phyloP scores from a whole-genome alignment of 108 stramenopile species.

The Cylindrotheca closterium region DNA sequence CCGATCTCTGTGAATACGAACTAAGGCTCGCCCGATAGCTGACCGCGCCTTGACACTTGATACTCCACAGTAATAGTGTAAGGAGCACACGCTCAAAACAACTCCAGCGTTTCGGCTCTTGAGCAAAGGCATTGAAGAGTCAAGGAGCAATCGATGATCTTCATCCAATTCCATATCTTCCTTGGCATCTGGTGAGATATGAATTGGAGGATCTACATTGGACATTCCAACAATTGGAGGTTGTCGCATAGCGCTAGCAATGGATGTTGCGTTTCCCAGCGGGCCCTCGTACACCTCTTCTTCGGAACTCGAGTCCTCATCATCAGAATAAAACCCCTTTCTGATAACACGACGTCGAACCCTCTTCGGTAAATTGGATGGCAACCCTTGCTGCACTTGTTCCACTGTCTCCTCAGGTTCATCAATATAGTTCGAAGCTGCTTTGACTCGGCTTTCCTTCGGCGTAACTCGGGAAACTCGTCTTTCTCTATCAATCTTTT shows the following conservation, averaged over 20 bases:
- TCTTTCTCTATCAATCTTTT: slow-evolving; percentile 76
- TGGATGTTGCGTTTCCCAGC: slow-evolving; percentile 11
- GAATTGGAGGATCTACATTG: slow-evolving; percentile 12
- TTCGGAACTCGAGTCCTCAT: slow-evolving; percentile 91
- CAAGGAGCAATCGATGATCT: slow-evolving; percentile 90
- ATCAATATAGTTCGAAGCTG: background rate
- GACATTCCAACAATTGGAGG: slow-evolving; percentile 25
- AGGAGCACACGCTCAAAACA: slow-evolving; percentile 90
- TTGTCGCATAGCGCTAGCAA: slow-evolving; percentile 29
- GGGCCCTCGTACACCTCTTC: slow-evolving; percentile 63
- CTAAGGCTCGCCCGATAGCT: slow-evolving; percentile 92
- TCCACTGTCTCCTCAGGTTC: no score
- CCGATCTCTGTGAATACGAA: slow-evolving; percentile 90
- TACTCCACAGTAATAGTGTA: slow-evolving; percentile 94
- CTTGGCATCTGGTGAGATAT: slow-evolving; percentile 37
- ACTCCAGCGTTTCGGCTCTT: slow-evolving; percentile 95
- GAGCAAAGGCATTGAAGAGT: slow-evolving; percentile 86
- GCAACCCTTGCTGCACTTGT: no score
- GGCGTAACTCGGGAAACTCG: slow-evolving; percentile 36
- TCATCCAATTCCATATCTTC: slow-evolving; percentile 84
- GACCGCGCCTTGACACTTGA: slow-evolving; percentile 73
- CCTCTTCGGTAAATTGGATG: slow-evolving; percentile 5
- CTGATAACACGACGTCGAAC: slow-evolving; percentile 72
- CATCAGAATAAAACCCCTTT: slow-evolving; percentile 96
- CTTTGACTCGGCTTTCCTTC: no score